phyloP scores from a whole-genome alignment of 805 yeast species.

The Hanseniaspora meyeri region DNA sequence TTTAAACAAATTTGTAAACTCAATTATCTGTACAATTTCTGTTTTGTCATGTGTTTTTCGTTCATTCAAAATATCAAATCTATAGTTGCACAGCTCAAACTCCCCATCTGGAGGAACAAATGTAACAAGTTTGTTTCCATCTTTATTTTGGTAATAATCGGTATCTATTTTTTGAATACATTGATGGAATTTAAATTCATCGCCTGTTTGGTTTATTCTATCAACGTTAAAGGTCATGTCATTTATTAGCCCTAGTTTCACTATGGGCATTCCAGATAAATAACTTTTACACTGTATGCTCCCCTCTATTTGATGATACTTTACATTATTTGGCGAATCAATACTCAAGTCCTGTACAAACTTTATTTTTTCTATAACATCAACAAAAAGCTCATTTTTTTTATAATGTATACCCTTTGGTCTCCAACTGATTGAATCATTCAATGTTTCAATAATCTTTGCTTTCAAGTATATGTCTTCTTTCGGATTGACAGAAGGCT shows the following conservation, averaged over 20 bases:
- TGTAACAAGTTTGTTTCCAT: conserved; percentile 40
- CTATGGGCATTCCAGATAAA: conserved; percentile 80
- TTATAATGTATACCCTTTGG: conserved; percentile 79
- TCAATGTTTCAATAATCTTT: conserved; percentile 62
- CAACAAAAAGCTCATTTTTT: conserved; percentile 82
- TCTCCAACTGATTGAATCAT: conserved; percentile 79
- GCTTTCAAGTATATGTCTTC: conserved; percentile 43
- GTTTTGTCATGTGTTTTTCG: conserved; percentile 6
- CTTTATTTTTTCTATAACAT: conserved; percentile 64
- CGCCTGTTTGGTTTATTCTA: conserved; percentile 33
- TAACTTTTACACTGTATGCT: conserved; percentile 60
- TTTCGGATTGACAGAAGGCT: conserved; percentile 15
- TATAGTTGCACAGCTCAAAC: conserved; percentile 42
- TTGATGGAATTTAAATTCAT: conserved; percentile 73
- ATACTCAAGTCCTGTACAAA: conserved; percentile 51
- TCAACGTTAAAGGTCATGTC: conserved; percentile 43
- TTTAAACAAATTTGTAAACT: neutral
- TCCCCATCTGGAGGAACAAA: conserved; percentile 89
- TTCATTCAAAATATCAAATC: conserved; percentile 21
- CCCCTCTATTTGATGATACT: conserved; percentile 60
- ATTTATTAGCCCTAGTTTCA: conserved; percentile 49
- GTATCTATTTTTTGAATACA: conserved; percentile 49
- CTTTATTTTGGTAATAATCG: conserved; percentile 36
- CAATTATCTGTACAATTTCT: conserved; percentile 27
- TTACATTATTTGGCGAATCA: conserved; percentile 35